Conservation (phyloP, 2,329 filamentous ascomycete genomes). For the Parastagonospora avenae region DNA sequence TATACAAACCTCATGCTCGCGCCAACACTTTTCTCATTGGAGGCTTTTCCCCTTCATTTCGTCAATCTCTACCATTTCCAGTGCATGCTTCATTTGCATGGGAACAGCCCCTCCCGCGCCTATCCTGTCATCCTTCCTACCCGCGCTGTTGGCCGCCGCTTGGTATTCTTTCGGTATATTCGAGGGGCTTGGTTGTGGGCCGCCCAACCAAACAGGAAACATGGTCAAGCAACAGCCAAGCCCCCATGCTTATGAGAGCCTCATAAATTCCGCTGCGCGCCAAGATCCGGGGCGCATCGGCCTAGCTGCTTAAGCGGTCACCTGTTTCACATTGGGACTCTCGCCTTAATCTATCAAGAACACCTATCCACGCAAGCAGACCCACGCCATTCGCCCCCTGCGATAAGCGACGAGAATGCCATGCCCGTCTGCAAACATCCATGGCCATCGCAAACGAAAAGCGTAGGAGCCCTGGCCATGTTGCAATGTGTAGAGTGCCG, state of each 20-base stretch:
- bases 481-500: neutral
- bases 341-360: neutral
- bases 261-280: conserved; percentile 7
- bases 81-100: conserved; percentile 11
- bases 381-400: neutral
- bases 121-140: conserved; percentile 2
- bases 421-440: neutral
- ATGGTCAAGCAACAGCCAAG: conserved; percentile 12
- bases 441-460: neutral
- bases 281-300: conserved; percentile 11
- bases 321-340: conserved; percentile 13
- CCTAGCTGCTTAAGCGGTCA: conserved; percentile 1
- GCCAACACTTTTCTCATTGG: conserved; percentile 4
- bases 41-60: conserved; percentile 1
- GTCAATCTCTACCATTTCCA: conserved; percentile 2
- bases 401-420: neutral
- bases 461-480: neutral
- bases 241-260: conserved; percentile 3
- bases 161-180: conserved; percentile 10
- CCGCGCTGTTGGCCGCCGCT: conserved; percentile 3
- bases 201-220: conserved; percentile 12
- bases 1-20: conserved; percentile 2
- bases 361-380: conserved; percentile 1
- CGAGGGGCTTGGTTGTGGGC: conserved; percentile 1
- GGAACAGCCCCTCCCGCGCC: neutral